A percentile compares a stretch with the other conserved stretches of the same genome.
phyloP scores from a whole-genome alignment of 495 filamentous ascomycete genomes.

The Cladorrhinum samala region DNA sequence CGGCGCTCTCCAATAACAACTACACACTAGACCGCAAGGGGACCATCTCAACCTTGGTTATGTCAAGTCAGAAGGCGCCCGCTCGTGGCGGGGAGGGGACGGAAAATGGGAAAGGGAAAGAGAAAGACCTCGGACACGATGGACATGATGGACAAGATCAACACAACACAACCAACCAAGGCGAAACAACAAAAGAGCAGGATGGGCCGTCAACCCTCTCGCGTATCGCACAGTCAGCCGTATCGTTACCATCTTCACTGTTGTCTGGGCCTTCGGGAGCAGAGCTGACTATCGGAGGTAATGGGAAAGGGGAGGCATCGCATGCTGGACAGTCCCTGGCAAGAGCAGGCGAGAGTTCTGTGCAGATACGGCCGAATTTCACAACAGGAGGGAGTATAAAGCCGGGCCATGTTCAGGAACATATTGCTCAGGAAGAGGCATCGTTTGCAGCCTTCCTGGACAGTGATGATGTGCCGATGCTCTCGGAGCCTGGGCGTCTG shows the following conservation, averaged over 20 bases:
- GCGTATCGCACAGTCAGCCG: slow-evolving; percentile 24
- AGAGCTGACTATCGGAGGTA: slow-evolving; percentile 1
- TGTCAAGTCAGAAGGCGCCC: neutral
- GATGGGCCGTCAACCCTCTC: slow-evolving; percentile 5
- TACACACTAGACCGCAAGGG: too few species aligned
- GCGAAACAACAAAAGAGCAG: neutral
- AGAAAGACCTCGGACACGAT: neutral
- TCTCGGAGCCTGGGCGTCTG: slow-evolving; percentile 18
- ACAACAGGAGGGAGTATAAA: slow-evolving; percentile 28
- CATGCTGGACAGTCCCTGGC: slow-evolving; percentile 7
- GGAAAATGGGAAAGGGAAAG: slow-evolving; percentile 19
- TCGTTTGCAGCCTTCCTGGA: slow-evolving; percentile 43
- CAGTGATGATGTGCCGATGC: slow-evolving; percentile 19
- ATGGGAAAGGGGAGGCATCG: slow-evolving; percentile 22
- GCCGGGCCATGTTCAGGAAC: slow-evolving; percentile 25
- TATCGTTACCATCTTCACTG: slow-evolving; percentile 17
- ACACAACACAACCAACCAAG: neutral
- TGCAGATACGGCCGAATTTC: slow-evolving; percentile 51
- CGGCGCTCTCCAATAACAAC: neutral
- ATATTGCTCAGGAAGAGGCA: slow-evolving; percentile 32
- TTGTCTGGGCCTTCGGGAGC: slow-evolving; percentile 12
- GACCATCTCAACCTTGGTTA: neutral
- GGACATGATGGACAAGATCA: neutral
- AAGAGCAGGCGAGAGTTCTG: slow-evolving; percentile 21
- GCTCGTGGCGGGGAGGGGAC: neutral